A percentile compares a stretch with the other conserved stretches of the same genome.
Conservation (phyloP, 1,284 basidiomycete genomes). For the Pisolithus thermaeus region DNA sequence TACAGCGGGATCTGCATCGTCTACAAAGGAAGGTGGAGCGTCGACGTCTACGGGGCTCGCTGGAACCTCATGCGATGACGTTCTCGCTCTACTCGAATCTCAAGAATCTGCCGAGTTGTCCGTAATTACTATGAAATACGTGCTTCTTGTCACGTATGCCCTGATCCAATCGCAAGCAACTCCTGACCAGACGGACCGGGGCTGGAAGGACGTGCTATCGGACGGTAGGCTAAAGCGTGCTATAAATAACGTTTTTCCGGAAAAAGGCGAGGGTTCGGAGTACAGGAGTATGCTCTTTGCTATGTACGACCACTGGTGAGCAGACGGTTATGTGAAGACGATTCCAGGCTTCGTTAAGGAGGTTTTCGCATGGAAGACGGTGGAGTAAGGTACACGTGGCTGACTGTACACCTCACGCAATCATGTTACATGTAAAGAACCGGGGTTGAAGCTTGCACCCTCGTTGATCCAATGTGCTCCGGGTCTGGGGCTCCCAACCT, state of each 20-base stretch:
- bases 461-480: too few relatives aligned
- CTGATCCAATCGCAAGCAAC: slow-evolving; percentile 34
- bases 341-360: too few relatives aligned
- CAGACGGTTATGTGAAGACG: not conserved
- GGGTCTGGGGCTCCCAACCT: too few relatives aligned
- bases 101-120: slow-evolving; percentile 21
- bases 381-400: too few relatives aligned
- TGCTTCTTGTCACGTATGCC: slow-evolving; percentile 43
- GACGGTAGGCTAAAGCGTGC: slow-evolving; percentile 15
- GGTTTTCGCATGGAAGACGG: too few relatives aligned
- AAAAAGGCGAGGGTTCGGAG: slow-evolving; percentile 8
- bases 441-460: too few relatives aligned
- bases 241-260: slow-evolving; percentile 17
- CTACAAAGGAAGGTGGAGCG: slow-evolving; percentile 6
- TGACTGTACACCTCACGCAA: too few relatives aligned
- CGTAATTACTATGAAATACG: slow-evolving; percentile 34
- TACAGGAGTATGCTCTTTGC: slow-evolving; percentile 19
- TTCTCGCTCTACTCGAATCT: slow-evolving; percentile 22
- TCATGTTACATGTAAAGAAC: too few relatives aligned
- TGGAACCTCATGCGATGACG: slow-evolving; percentile 10
- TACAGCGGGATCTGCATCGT: slow-evolving; percentile 5
- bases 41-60: slow-evolving; percentile 13
- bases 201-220: slow-evolving; percentile 34
- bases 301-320: slow-evolving; percentile 16
- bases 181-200: slow-evolving; percentile 32